Percentiles rank a stretch among this genome's conserved stretches.
Conservation (phyloP, 2,329 filamentous ascomycete genomes). For the Neonectria sp. region DNA sequence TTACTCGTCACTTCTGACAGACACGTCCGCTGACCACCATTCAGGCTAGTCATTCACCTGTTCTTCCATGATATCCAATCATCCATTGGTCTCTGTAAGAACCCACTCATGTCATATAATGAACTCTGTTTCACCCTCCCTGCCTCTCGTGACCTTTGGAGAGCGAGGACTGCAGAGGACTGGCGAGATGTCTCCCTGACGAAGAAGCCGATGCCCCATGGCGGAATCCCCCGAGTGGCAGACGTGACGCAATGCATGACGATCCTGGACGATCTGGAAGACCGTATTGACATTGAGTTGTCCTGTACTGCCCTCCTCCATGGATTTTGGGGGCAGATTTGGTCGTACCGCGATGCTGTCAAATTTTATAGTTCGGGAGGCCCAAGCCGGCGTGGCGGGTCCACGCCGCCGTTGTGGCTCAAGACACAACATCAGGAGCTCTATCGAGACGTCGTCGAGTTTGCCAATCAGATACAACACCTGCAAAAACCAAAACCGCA, state of each 20-base stretch:
- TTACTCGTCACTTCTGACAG: neutral
- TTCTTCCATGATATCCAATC: slow-evolving; percentile 45
- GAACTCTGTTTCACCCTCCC: slow-evolving; percentile 43
- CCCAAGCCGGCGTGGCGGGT: slow-evolving; percentile 19
- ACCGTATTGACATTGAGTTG: slow-evolving; percentile 38
- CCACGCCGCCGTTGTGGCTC: slow-evolving; percentile 37
- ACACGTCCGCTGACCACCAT: slow-evolving; percentile 26
- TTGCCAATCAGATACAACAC: slow-evolving; percentile 36
- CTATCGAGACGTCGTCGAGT: slow-evolving; percentile 35
- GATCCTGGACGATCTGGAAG: slow-evolving; percentile 37
- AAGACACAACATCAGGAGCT: slow-evolving; percentile 42
- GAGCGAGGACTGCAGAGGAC: slow-evolving; percentile 34
- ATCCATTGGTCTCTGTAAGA: slow-evolving; percentile 41
- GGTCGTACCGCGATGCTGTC: slow-evolving; percentile 42
- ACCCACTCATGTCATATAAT: slow-evolving; percentile 40
- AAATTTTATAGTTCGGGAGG: slow-evolving; percentile 25
- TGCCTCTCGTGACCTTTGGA: slow-evolving; percentile 42
- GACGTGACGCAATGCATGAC: slow-evolving; percentile 36
- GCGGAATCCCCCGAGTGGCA: slow-evolving; percentile 37
- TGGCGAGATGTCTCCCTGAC: slow-evolving; percentile 39
- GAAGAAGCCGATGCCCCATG: slow-evolving; percentile 29
- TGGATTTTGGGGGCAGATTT: slow-evolving; percentile 46
- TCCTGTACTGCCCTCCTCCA: slow-evolving; percentile 39
- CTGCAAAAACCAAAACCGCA: slow-evolving; percentile 25
- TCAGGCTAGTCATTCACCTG: slow-evolving; percentile 41